A percentile compares a stretch with the other conserved stretches of the same genome.
phyloP scores from a whole-genome alignment of 2,329 filamentous ascomycete genomes.

The Penicillium sp. region DNA sequence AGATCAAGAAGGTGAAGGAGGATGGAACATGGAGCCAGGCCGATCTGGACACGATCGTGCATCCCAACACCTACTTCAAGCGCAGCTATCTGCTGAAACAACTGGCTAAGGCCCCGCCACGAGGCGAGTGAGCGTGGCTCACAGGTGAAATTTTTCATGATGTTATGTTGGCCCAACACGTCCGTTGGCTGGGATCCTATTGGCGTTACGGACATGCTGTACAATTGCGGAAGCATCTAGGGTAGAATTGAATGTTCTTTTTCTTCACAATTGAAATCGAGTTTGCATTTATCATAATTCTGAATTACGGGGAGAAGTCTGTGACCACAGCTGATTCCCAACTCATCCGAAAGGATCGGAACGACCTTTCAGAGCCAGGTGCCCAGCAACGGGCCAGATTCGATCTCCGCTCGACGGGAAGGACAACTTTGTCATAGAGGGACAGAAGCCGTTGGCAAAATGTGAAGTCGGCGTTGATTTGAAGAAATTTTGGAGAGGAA shows the following conservation, averaged over 20 bases:
- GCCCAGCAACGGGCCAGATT: conserved; percentile 62
- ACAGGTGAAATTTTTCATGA: conserved; percentile 45
- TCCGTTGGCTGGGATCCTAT: too few species aligned
- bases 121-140: conserved; percentile 36
- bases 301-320: conserved; percentile 13
- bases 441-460: conserved; percentile 54
- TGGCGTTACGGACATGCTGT: conserved; percentile 16
- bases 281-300: too few species aligned
- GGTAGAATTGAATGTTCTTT: conserved; percentile 1
- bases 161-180: conserved; percentile 28
- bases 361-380: conserved; percentile 62
- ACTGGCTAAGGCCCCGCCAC: conserved; percentile 50
- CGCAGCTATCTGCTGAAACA: conserved; percentile 85
- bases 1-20: conserved; percentile 71
- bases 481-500: conserved; percentile 39
- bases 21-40: conserved; percentile 64
- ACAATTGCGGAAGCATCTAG: conserved; percentile 8
- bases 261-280: too few species aligned
- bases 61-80: conserved; percentile 98
- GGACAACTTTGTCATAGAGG: conserved; percentile 52
- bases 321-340: conserved; percentile 71
- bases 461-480: conserved; percentile 50
- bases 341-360: conserved; percentile 56
- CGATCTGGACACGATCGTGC: conserved; percentile 89
- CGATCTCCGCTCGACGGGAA: conserved; percentile 64